Conservation (phyloP, 306 rosid genomes). For the Prosopis cineraria region DNA sequence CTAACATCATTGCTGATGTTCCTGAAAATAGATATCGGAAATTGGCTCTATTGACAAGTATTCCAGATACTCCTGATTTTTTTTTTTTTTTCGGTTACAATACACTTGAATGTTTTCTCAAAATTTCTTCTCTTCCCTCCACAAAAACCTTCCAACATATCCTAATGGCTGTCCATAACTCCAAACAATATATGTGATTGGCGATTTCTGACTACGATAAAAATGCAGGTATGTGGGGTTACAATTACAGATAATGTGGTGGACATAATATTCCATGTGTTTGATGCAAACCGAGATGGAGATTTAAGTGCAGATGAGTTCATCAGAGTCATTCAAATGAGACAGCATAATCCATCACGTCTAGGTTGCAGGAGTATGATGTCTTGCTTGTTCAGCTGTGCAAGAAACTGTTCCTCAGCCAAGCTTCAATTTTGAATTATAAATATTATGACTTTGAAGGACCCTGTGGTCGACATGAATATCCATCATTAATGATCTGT, state of each 20-base stretch:
- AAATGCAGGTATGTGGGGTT: slow-evolving; percentile 68
- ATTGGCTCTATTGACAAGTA: background rate
- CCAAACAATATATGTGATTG: background rate
- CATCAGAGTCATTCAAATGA: slow-evolving; percentile 57
- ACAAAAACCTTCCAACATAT: background rate
- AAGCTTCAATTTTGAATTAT: slow-evolving; percentile 36
- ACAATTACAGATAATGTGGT: slow-evolving; percentile 50
- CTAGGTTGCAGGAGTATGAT: slow-evolving; percentile 46
- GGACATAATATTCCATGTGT: slow-evolving; percentile 74
- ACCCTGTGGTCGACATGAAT: background rate
- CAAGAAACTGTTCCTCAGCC: slow-evolving; percentile 46
- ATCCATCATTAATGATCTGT: too few species aligned
- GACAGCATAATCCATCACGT: slow-evolving; percentile 40
- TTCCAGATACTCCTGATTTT: background rate
- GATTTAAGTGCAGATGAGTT: slow-evolving; percentile 65
- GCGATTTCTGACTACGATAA: background rate
- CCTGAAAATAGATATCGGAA: background rate
- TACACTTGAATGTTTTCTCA: background rate
- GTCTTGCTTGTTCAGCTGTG: slow-evolving; percentile 63
- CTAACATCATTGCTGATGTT: background rate
- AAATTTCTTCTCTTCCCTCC: background rate
- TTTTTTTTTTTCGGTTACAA: background rate
- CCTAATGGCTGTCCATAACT: background rate
- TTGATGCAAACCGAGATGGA: slow-evolving; percentile 71
- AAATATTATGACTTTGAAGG: background rate